A percentile compares a stretch with the other conserved stretches of the same genome.
phyloP scores from a whole-genome alignment of 2,329 filamentous ascomycete species.

The Pestalotiopsis sp. region DNA sequence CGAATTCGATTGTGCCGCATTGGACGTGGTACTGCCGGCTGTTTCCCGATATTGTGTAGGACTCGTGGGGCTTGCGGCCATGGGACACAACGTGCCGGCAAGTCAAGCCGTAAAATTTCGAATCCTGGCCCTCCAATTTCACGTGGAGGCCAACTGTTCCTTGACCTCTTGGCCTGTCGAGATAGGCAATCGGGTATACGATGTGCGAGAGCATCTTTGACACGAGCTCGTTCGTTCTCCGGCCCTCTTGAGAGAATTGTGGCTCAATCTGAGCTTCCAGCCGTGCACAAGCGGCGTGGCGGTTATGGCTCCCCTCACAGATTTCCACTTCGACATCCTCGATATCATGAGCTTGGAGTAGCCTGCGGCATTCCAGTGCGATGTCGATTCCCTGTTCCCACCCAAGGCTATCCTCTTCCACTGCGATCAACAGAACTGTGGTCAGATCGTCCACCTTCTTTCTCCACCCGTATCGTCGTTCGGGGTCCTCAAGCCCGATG shows the following conservation, averaged over 20 bases:
- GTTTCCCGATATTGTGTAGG: background rate
- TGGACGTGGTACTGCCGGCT: background rate
- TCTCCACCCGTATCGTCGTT: background rate
- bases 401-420: constrained; percentile 8
- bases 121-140: background rate
- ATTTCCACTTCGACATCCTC: constrained; percentile 11
- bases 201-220: background rate
- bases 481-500: background rate
- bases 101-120: constrained; percentile 11
- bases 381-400: constrained; percentile 11
- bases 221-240: background rate
- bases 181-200: background rate
- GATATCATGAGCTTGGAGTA: constrained; percentile 6
- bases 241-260: background rate
- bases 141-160: constrained; percentile 10
- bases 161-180: background rate
- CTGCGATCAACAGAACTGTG: constrained; percentile 10
- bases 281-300: background rate
- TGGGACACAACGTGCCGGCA: background rate
- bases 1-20: background rate
- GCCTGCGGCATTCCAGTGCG: constrained; percentile 10
- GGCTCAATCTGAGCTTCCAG: constrained; percentile 1
- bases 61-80: background rate
- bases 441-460: background rate
- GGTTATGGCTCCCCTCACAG: constrained; percentile 2